phyloP scores from a whole-genome alignment of 331 rosid species.

The Quercus tomentella region DNA sequence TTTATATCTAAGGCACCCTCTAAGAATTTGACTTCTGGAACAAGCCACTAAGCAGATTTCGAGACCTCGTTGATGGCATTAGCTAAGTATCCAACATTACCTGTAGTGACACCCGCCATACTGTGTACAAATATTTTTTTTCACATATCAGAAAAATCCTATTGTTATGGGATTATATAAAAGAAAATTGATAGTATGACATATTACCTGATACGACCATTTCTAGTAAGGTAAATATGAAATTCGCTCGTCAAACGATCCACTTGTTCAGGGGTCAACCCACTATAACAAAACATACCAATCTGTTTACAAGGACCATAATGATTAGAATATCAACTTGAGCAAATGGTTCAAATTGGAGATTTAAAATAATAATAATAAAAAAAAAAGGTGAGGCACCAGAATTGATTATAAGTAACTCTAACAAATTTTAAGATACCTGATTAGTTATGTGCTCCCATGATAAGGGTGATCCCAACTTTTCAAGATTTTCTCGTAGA shows the following conservation, averaged over 20 bases:
- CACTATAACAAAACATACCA: conserved; percentile 95
- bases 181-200: not conserved
- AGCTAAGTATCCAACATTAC: conserved; percentile 77
- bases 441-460: conserved; percentile 92
- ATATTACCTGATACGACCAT: conserved; percentile 80
- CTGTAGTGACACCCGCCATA: conserved; percentile 88
- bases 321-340: not conserved
- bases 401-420: not conserved
- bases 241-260: conserved; percentile 79
- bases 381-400: not conserved
- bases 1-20: not conserved
- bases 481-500: conserved; percentile 70
- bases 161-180: not conserved
- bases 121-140: conserved; percentile 31
- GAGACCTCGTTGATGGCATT: conserved; percentile 82
- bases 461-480: conserved; percentile 62
- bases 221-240: conserved; percentile 88
- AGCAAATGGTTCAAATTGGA: not conserved
- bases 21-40: not conserved
- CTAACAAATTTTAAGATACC: conserved; percentile 35
- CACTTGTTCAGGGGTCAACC: conserved; percentile 91
- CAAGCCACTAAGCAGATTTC: conserved; percentile 42
- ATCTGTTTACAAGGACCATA: conserved; percentile 45
- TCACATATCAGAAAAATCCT: not conserved
- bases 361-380: not conserved